Evolutionary conservation across 148 eudicot species (phyloP), one percentile per base, ranked within the genome.

Genomic region (Arbutus unedo): DNA sequence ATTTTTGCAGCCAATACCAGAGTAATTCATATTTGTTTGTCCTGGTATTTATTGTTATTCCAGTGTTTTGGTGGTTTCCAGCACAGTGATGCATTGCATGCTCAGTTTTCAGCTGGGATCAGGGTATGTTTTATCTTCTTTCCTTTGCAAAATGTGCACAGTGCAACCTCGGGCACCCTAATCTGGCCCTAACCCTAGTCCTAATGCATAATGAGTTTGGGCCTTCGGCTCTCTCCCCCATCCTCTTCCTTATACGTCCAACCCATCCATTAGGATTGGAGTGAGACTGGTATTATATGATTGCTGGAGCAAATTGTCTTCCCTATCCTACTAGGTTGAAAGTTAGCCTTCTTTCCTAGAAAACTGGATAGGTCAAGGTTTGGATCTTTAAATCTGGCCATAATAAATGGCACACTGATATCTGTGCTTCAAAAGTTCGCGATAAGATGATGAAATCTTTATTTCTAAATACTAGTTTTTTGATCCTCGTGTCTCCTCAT

Each of bases 81-180:
- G 98, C 81, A 88, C 66, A 87, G 45, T 83, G 93, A 87, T 84
- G 95, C 89, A 51, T 92, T 93, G 95, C 92, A 91, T 81, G 85
- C 87, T 74, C 98, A 95, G 84, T 92, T 94, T 88, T 88, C 88
- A 77, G 95, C 98, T 85, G 98, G 98, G 59, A 87, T 94, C 71
- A 88, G 87, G 98, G 98, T 95, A 85, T 84, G 86, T 66, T 80
- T 81, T 70, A 49, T 62, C 70, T 13, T 60, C 21, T 71, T 54
- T 23, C 41, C 79, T 66, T 49, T 41, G 8, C 2, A 70, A 74
- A 47, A 51, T 41, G 76, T 21, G 15, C 11, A 14, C 43, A 11
- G 41, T 64, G 41, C 14, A 64, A 10, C 41, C 70, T 8, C 41
- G 38, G 68, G 41, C 11, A 64, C 70, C 70, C 25, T 64, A 11